Conservation (phyloP, 2,329 filamentous ascomycete genomes). For the Ceratocystis papillata region DNA sequence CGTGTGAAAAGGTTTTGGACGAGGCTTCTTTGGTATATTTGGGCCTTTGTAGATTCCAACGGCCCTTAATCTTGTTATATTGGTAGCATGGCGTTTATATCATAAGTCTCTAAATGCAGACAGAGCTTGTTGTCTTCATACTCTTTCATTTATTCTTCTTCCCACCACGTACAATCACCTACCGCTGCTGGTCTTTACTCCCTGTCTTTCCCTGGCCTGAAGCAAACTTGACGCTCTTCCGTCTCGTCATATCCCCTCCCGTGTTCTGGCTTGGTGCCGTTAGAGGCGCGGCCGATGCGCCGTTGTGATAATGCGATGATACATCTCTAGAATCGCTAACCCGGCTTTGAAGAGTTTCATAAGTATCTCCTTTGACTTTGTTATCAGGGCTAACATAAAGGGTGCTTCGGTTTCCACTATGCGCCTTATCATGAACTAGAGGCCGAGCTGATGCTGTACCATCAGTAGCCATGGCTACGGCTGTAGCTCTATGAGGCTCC, state of each 20-base stretch:
- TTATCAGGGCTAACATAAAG: slow-evolving; percentile 7
- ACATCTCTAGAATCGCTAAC: background rate
- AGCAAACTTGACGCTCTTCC: slow-evolving; percentile 55
- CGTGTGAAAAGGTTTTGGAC: slow-evolving; percentile 17
- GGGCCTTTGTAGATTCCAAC: background rate
- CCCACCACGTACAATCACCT: background rate
- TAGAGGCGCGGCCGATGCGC: slow-evolving; percentile 29
- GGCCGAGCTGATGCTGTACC: slow-evolving; percentile 36
- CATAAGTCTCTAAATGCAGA: background rate
- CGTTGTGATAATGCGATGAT: background rate
- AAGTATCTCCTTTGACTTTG: slow-evolving; percentile 38
- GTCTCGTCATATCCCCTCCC: slow-evolving; percentile 37
- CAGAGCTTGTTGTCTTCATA: background rate
- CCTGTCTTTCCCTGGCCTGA: slow-evolving; percentile 12
- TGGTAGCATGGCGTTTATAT: slow-evolving; percentile 5
- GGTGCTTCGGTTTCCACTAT: slow-evolving; percentile 4
- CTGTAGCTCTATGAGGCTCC: background rate
- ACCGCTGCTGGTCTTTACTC: background rate
- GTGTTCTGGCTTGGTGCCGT: slow-evolving; percentile 32
- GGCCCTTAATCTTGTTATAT: background rate
- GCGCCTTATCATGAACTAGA: slow-evolving; percentile 47
- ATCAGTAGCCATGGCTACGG: background rate
- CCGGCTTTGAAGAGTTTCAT: background rate
- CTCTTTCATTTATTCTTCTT: background rate
- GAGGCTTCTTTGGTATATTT: background rate